These are phyloP conservation scores for Novymonas esmeraldas DNA, from an alignment of 208 protist genomes.

Conservation along the genomic window DNA sequence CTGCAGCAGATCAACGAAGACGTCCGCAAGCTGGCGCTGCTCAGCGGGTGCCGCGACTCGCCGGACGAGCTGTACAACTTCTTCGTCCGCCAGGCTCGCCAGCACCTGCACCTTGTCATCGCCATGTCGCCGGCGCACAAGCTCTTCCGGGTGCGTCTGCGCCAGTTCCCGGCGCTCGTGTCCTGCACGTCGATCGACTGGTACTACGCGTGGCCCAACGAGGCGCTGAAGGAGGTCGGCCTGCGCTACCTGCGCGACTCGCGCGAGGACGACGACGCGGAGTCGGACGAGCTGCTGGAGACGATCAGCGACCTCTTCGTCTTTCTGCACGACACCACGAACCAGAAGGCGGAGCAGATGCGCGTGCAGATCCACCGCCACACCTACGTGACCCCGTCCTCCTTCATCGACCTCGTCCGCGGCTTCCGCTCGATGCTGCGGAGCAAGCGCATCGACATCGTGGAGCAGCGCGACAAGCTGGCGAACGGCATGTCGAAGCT, in stretches of 20 bases:
- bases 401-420: slow-evolving; percentile 97
- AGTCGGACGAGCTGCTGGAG: slow-evolving; percentile 84
- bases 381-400: slow-evolving; percentile 99
- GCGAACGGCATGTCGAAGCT: slow-evolving; percentile 94
- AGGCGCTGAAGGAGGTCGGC: slow-evolving; percentile 96
- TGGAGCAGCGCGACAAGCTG: slow-evolving; percentile 97
- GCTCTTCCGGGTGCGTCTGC: slow-evolving; percentile 94
- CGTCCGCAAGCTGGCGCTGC: slow-evolving; percentile 89
- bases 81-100: slow-evolving; percentile 95
- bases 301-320: slow-evolving; percentile 94
- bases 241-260: slow-evolving; percentile 83
- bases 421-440: slow-evolving; percentile 94
- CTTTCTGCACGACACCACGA: slow-evolving; percentile 93
- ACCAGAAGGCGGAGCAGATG: slow-evolving; percentile 90
- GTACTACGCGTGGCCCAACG: slow-evolving; percentile 98
- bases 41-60: slow-evolving; percentile 89
- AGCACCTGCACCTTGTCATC: slow-evolving; percentile 97
- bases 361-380: slow-evolving; percentile 91
- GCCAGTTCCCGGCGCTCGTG: slow-evolving; percentile 98
- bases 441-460: slow-evolving; percentile 93
- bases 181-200: slow-evolving; percentile 99
- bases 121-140: slow-evolving; percentile 98
- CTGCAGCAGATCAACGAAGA: slow-evolving; percentile 93
- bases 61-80: slow-evolving; percentile 95
- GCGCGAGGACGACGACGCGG: slow-evolving; percentile 69